A percentile compares a stretch with the other conserved stretches of the same genome.
phyloP scores from a whole-genome alignment of 2,329 filamentous ascomycete genomes.

The Epicoccum nigrum region DNA sequence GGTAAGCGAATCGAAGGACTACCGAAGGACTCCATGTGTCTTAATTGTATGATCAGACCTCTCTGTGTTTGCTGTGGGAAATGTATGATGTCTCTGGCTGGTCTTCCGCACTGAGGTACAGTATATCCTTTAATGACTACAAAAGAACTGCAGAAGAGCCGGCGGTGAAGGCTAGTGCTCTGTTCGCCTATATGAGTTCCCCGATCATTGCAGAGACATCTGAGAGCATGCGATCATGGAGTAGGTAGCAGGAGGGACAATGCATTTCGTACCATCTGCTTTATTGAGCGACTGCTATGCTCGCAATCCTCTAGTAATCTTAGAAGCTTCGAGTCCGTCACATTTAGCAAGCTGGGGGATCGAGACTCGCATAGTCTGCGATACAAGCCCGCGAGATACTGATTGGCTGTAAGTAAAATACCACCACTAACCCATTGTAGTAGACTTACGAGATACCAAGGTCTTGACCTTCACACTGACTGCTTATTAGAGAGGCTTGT shows the following conservation, averaged over 20 bases:
- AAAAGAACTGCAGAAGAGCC: too few relatives aligned
- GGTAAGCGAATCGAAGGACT: conserved; percentile 8
- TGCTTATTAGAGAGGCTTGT: conserved; percentile 3
- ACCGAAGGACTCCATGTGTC: conserved; percentile 9
- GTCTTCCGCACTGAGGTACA: too few relatives aligned
- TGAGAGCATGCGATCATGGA: too few relatives aligned
- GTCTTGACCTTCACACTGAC: conserved; percentile 8
- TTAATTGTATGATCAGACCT: background rate
- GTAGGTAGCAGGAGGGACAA: too few relatives aligned
- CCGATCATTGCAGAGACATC: too few relatives aligned
- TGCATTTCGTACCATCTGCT: too few relatives aligned
- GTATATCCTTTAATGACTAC: too few relatives aligned
- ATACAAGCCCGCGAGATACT: background rate
- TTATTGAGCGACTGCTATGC: background rate
- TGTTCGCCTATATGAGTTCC: too few relatives aligned
- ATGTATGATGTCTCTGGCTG: too few relatives aligned
- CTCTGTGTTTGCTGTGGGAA: too few relatives aligned
- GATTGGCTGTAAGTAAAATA: conserved; percentile 1
- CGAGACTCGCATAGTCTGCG: background rate
- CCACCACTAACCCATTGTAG: conserved; percentile 5
- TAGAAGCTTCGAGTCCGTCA: background rate
- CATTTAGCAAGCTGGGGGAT: conserved; percentile 1
- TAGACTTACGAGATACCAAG: conserved; percentile 4
- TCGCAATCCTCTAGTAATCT: background rate
- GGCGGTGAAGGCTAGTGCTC: too few relatives aligned